phyloP scores from a whole-genome alignment of 768 basidiomycete species.

The Suillus placidus region DNA sequence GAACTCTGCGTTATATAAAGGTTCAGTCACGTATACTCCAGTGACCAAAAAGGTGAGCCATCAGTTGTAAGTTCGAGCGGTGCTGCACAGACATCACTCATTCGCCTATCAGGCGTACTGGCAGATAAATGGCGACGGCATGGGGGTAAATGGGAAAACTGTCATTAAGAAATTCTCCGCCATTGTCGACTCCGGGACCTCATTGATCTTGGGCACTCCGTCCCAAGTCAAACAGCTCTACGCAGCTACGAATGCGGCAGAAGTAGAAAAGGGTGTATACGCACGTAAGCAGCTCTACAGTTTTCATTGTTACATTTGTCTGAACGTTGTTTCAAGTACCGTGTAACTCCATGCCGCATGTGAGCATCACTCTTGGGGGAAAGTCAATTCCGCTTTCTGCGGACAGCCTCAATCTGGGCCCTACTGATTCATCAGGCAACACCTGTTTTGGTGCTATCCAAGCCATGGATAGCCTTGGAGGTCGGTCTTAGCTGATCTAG shows the following conservation, averaged over 20 bases:
- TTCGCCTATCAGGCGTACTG: constrained; percentile 23
- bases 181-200: constrained; percentile 55
- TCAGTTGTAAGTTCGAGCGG: background rate
- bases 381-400: constrained; percentile 34
- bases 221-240: constrained; percentile 37
- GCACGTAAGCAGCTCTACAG: constrained; percentile 21
- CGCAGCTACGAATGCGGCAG: constrained; percentile 30
- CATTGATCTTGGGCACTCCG: constrained; percentile 44
- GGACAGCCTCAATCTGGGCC: constrained; percentile 41
- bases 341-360: constrained; percentile 25
- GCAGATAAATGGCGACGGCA: constrained; percentile 20
- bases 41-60: constrained; percentile 34
- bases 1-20: constrained; percentile 42
- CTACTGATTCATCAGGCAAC: constrained; percentile 10
- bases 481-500: constrained; percentile 16
- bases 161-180: constrained; percentile 13
- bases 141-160: constrained; percentile 26
- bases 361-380: constrained; percentile 39
- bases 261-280: constrained; percentile 37
- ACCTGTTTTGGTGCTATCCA: constrained; percentile 19
- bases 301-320: background rate
- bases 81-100: constrained; percentile 7
- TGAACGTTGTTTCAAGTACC: constrained; percentile 21
- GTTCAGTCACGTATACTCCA: constrained; percentile 39
- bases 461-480: constrained; percentile 16